Conservation (phyloP, 371 early-diverging fungal species). For the Circinella minor region DNA sequence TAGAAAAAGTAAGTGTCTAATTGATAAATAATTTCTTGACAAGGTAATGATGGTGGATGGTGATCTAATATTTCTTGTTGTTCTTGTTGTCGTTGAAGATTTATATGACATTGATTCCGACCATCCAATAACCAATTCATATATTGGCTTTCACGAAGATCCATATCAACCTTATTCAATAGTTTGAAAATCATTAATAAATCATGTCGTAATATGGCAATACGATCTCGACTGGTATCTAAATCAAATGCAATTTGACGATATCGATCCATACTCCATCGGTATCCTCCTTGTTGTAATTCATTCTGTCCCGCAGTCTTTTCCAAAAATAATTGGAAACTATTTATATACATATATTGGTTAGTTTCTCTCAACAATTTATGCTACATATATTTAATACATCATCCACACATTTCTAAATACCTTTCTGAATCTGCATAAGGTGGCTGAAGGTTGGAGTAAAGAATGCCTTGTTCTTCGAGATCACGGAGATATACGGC, state of each 20-base stretch:
- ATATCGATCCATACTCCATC: conserved; percentile 35
- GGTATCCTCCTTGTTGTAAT: conserved; percentile 1
- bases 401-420: background rate
- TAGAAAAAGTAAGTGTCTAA: conserved; percentile 12
- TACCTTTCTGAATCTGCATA: conserved; percentile 34
- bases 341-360: background rate
- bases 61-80: background rate
- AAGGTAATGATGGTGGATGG: background rate
- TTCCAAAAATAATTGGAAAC: conserved; percentile 2
- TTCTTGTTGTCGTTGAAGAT: background rate
- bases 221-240: conserved; percentile 48
- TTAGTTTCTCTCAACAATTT: too few species aligned
- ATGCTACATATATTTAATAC: too few species aligned
- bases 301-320: background rate
- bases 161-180: conserved; percentile 51
- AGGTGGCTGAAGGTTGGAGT: conserved; percentile 20
- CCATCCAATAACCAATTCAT: conserved; percentile 60
- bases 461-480: conserved; percentile 40
- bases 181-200: conserved; percentile 48
- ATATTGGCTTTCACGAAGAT: conserved; percentile 52
- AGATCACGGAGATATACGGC: conserved; percentile 54
- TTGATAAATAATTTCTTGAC: conserved; percentile 15
- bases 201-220: conserved; percentile 54
- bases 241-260: conserved; percentile 48
- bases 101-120: conserved; percentile 12